Conservation (phyloP, 2,329 filamentous ascomycete species). For the Arthrobotrys musiformis region DNA sequence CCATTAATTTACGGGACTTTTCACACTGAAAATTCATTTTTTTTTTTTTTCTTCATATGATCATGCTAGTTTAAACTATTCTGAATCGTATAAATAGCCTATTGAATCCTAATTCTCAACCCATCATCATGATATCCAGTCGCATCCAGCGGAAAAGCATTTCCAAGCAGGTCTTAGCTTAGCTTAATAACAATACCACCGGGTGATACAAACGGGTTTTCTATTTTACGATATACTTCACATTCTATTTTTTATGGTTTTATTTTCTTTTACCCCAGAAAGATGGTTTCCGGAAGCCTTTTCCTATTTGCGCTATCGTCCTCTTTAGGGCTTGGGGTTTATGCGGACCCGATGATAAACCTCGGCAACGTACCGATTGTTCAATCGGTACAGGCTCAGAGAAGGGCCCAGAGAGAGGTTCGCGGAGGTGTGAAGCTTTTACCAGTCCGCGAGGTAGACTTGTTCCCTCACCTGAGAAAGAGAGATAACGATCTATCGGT, state of each 20-base stretch:
- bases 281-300: not conserved
- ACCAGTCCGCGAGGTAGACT: conserved; percentile 3
- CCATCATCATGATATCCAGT: not conserved
- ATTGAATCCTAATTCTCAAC: too few species aligned
- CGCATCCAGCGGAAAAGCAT: not conserved
- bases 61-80: not conserved
- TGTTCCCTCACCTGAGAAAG: conserved; percentile 10
- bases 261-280: not conserved
- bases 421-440: not conserved
- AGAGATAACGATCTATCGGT: conserved; percentile 17
- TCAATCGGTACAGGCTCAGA: not conserved
- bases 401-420: not conserved
- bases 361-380: not conserved
- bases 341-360: not conserved
- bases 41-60: too few species aligned
- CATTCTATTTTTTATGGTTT: not conserved
- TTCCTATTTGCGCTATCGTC: not conserved
- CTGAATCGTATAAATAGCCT: too few species aligned
- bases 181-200: not conserved
- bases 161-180: not conserved
- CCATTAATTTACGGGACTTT: not conserved
- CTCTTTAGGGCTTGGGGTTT: not conserved
- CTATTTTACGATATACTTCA: not conserved
- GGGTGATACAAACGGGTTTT: not conserved
- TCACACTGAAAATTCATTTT: not conserved